These are phyloP conservation scores for Cordyceps pruinosa DNA, from an alignment of 2,329 filamentous ascomycete species.

Conservation along the genomic window DNA sequence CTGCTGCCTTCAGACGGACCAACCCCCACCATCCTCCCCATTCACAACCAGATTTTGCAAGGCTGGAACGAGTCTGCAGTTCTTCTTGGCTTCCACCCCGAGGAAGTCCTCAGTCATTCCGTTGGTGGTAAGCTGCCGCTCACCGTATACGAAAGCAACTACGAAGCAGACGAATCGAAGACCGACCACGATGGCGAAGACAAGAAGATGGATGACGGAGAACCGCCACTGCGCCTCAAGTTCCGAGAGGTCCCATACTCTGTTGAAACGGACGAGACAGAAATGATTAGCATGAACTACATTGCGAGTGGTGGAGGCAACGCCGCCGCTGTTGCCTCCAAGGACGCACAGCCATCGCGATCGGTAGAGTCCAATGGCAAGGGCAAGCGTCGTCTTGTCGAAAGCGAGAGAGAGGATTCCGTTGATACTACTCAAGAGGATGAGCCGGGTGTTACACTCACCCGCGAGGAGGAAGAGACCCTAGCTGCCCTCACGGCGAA, in stretches of 20 bases:
- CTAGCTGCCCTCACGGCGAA: slow-evolving; percentile 71
- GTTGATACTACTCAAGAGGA: slow-evolving; percentile 20
- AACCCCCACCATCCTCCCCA: slow-evolving; percentile 56
- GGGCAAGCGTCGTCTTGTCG: slow-evolving; percentile 41
- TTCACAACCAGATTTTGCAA: slow-evolving; percentile 71
- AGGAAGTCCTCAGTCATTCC: slow-evolving; percentile 44
- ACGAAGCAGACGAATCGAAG: slow-evolving; percentile 59
- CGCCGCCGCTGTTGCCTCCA: slow-evolving; percentile 53
- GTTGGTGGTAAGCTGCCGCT: slow-evolving; percentile 78
- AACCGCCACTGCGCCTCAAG: slow-evolving; percentile 52
- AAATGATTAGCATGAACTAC: slow-evolving; percentile 96
- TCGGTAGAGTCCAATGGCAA: slow-evolving; percentile 45
- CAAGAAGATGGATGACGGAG: slow-evolving; percentile 64
- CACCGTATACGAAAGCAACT: slow-evolving; percentile 81
- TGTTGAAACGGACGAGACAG: slow-evolving; percentile 88
- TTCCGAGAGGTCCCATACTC: slow-evolving; percentile 82
- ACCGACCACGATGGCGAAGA: slow-evolving; percentile 50
- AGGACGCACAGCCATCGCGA: slow-evolving; percentile 35
- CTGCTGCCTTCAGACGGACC: slow-evolving; percentile 69
- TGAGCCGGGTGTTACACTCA: slow-evolving; percentile 34
- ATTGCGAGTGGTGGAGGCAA: slow-evolving; percentile 80
- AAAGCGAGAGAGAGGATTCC: slow-evolving; percentile 23
- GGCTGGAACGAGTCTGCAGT: slow-evolving; percentile 79
- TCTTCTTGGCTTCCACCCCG: slow-evolving; percentile 78
- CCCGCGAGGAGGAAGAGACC: slow-evolving; percentile 53